A percentile compares a stretch with the other conserved stretches of the same genome.
Evolutionary conservation across 2,329 filamentous ascomycete genomes (phyloP).

Genomic region (Pseudogymnoascus sp.): DNA sequence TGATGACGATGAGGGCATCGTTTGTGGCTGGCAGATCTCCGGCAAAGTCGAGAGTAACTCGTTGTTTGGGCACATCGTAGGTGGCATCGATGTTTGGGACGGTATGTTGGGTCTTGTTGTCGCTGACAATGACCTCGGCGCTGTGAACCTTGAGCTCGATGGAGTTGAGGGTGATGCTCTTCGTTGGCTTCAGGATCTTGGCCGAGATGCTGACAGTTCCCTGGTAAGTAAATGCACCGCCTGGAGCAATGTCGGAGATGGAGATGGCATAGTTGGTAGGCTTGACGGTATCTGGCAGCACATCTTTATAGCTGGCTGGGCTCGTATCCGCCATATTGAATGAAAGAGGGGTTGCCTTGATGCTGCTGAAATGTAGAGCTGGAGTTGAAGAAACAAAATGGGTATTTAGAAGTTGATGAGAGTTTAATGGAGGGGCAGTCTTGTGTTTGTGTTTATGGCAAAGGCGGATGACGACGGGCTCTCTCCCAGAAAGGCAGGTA

Average conservation of each 20-base stretch:
- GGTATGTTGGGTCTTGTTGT: constrained; percentile 47
- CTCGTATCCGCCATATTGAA: not conserved
- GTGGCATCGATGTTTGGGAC: constrained; percentile 58
- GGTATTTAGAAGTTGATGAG: not conserved
- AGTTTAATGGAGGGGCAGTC: not conserved
- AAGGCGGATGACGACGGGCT: constrained; percentile 1
- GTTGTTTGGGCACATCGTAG: constrained; percentile 78
- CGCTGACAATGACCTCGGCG: constrained; percentile 53
- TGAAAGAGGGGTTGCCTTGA: not conserved
- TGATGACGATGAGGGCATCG: constrained; percentile 59
- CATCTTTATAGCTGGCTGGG: constrained; percentile 44
- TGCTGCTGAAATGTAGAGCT: not conserved
- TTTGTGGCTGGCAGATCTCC: constrained; percentile 60
- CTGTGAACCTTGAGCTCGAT: constrained; percentile 71
- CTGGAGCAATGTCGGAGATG: constrained; percentile 67
- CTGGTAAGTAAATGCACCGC: constrained; percentile 66
- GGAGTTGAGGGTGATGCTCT: constrained; percentile 74
- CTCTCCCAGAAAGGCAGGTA: not conserved
- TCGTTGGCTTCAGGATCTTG: constrained; percentile 62
- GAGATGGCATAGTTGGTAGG: constrained; percentile 80
- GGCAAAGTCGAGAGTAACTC: constrained; percentile 69
- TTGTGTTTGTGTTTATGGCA: not conserved
- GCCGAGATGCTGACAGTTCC: constrained; percentile 76
- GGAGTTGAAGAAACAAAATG: not conserved
- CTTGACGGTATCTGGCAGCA: constrained; percentile 59